These are phyloP conservation scores for Cymbopogon flexuosus DNA, from an alignment of 202 grass and related monocot genomes.

Conservation along the genomic window DNA sequence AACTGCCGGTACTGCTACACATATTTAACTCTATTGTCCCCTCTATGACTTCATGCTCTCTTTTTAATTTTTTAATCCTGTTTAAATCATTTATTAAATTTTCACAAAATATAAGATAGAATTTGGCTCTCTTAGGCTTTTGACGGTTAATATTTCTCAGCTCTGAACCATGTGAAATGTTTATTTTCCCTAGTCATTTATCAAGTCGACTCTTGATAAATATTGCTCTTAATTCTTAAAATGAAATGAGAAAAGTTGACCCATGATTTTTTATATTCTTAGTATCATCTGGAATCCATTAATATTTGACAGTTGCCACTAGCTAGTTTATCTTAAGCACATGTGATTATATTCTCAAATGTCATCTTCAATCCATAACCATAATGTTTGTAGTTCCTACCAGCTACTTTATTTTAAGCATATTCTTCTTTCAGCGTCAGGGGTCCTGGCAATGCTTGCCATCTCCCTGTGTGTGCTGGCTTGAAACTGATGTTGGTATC, in stretches of 20 bases:
- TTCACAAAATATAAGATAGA: not conserved
- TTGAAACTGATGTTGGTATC: not conserved
- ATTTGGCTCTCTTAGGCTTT: slow-evolving; percentile 2
- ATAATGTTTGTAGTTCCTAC: not conserved
- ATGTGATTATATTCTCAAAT: not conserved
- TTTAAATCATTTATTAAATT: slow-evolving; percentile 7
- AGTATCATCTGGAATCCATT: slow-evolving; percentile 16
- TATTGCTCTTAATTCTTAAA: not conserved
- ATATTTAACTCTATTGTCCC: slow-evolving; percentile 23
- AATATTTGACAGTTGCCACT: slow-evolving; percentile 7
- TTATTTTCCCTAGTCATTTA: not conserved
- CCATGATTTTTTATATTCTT: slow-evolving; percentile 2
- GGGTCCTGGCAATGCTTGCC: not conserved
- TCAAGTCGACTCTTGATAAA: slow-evolving; percentile 1
- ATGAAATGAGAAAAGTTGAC: not conserved
- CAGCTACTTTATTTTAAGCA: not conserved
- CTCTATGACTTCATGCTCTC: not conserved
- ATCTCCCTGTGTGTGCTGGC: slow-evolving; percentile 5
- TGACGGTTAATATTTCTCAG: slow-evolving; percentile 2
- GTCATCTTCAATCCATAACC: slow-evolving; percentile 7
- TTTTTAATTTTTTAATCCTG: not conserved
- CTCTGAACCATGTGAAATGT: not conserved
- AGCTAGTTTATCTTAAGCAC: not conserved
- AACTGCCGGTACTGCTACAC: slow-evolving; percentile 63
- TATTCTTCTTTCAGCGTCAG: not conserved